Base-by-base conservation (phyloP, 768 basidiomycete genomes). In the Boletus insuetus region DNA sequence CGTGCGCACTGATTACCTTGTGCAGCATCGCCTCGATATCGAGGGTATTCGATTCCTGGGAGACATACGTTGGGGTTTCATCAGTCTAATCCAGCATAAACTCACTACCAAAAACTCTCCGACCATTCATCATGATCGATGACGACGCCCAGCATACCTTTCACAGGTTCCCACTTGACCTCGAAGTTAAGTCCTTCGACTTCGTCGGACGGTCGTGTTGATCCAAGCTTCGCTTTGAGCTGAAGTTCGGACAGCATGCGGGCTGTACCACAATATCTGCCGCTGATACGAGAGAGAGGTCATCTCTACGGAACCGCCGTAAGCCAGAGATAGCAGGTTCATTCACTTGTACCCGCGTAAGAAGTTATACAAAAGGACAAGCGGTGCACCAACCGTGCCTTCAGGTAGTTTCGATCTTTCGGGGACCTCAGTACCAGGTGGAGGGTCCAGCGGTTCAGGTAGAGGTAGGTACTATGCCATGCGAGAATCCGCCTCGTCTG, bases 251-350 rank as follows among this genome's bases (percentile, higher is more conserved):
- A 79, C 11, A 90, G 69, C 24, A 82, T 74, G 19, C 81, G 79
- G 38, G 79, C 74, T 56, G 75, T 85, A 89, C 80, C 85, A 86
- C 46, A 98, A 70, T 58, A 94, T 89, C 70, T 94, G 95, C 16
- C 97, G 79, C 64, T 96, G 94, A 71, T 97, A 97, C 3, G 91
- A 87, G 55, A 97, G 71, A 1, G 92, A 91, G 82, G 94, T 90
- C 78, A 91, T 88, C 68, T 94, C 93, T 95, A 58, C 9, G 5
- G 3, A 9, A 46, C 9, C 43, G 46, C 11, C 17, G 11, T 61
- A 22, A 61, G 49, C 20, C 19, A 40, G 24, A 14, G 6, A 6
- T 46, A 14, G 8, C 34, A 14, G 20, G 22, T 22, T 26, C 1
- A 13, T 26, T 17, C 42, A 35, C 48, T 16, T 46, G 5, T 63